Conservation (phyloP, 148 eudicot genomes). For the Rhododendron vialii region DNA sequence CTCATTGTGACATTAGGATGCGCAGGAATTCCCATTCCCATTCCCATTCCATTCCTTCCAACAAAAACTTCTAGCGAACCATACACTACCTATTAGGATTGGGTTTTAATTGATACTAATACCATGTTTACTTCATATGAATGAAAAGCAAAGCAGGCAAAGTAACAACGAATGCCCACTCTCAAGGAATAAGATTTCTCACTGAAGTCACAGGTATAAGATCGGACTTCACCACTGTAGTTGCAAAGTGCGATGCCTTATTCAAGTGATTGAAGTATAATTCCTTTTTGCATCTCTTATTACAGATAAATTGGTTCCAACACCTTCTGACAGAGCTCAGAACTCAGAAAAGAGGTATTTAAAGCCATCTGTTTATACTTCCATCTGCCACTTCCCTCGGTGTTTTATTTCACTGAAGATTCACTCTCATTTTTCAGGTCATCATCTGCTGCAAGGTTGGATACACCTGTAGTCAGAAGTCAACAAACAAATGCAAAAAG, state of each 20-base stretch:
- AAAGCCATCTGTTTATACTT: neutral
- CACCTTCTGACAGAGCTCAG: constrained; percentile 27
- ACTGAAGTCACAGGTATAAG: constrained; percentile 75
- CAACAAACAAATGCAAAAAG: constrained; percentile 52
- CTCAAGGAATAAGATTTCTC: constrained; percentile 89
- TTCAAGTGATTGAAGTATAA: neutral
- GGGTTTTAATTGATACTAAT: neutral
- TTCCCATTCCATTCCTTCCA: neutral
- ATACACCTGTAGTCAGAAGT: constrained; percentile 27
- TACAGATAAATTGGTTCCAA: constrained; percentile 41
- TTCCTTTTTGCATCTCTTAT: neutral
- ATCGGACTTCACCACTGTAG: constrained; percentile 7
- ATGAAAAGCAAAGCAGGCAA: constrained; percentile 66
- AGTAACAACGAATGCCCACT: constrained; percentile 70
- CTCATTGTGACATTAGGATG: neutral
- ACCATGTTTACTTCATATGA: neutral
- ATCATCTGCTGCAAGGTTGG: constrained; percentile 24
- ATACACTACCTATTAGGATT: neutral
- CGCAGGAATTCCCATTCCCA: neutral
- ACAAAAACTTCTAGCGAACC: neutral
- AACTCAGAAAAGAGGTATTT: constrained; percentile 48
- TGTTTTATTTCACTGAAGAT: constrained; percentile 8
- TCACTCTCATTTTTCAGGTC: constrained; percentile 21
- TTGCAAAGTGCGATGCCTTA: neutral
- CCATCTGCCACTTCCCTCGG: neutral